A percentile compares a stretch with the other conserved stretches of the same genome.
Evolutionary conservation across 768 basidiomycete genomes (phyloP).

Genomic region (Lentinula raphanica): DNA sequence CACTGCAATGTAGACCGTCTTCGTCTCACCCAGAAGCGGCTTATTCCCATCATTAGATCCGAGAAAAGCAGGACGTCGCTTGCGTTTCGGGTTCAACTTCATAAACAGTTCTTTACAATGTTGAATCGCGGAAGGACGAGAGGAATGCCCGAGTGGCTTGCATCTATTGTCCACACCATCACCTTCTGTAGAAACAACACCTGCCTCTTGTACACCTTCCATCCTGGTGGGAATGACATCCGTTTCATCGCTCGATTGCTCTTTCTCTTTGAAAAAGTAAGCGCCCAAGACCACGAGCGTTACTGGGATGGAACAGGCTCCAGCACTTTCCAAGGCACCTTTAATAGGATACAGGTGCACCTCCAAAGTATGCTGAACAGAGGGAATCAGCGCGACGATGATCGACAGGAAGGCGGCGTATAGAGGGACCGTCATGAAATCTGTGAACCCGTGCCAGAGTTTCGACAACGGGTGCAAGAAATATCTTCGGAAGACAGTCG

Average conservation of each 20-base stretch:
- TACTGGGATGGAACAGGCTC: slow-evolving; percentile 79
- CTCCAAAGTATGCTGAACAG: slow-evolving; percentile 69
- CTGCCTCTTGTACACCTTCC: not conserved
- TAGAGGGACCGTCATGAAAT: slow-evolving; percentile 87
- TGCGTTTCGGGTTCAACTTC: slow-evolving; percentile 13
- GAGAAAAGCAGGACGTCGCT: slow-evolving; percentile 10
- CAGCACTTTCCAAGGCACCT: slow-evolving; percentile 60
- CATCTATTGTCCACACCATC: not conserved
- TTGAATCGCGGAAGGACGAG: slow-evolving; percentile 28
- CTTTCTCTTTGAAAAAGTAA: slow-evolving; percentile 60
- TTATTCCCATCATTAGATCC: slow-evolving; percentile 5
- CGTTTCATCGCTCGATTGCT: not conserved
- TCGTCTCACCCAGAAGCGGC: slow-evolving; percentile 62
- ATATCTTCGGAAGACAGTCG: not conserved
- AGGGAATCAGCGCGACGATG: slow-evolving; percentile 69
- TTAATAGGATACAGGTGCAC: slow-evolving; percentile 60
- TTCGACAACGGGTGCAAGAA: not conserved
- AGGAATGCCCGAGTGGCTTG: not conserved
- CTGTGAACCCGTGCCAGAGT: slow-evolving; percentile 42
- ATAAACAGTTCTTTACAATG: slow-evolving; percentile 36
- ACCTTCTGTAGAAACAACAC: not conserved
- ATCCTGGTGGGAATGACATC: not conserved
- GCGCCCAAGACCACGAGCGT: slow-evolving; percentile 91
- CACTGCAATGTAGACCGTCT: slow-evolving; percentile 81
- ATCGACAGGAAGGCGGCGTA: slow-evolving; percentile 75